Evolutionary conservation across 1,139 yeast genomes (phyloP).

Genomic region (Debaryomyces coudertii): DNA sequence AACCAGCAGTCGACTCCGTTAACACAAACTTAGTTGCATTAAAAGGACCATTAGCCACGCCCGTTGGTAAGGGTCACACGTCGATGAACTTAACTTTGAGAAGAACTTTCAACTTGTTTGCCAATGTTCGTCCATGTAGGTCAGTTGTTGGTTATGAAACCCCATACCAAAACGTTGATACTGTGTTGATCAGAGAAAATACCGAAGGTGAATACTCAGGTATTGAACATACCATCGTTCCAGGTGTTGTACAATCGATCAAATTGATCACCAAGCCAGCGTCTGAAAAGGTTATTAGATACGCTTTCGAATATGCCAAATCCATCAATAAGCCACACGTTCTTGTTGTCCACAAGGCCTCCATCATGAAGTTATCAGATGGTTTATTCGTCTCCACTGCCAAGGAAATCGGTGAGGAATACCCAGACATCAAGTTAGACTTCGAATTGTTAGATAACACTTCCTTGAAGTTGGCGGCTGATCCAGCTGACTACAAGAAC

Average conservation of each 20-base stretch:
- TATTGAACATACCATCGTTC: constrained; percentile 96
- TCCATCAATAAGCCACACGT: constrained; percentile 88
- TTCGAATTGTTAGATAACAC: constrained; percentile 95
- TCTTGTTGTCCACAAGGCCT: constrained; percentile 95
- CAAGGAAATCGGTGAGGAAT: constrained; percentile 83
- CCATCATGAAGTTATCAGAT: constrained; percentile 97
- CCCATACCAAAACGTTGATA: constrained; percentile 91
- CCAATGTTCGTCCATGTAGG: constrained; percentile 97
- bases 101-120: constrained; percentile 94
- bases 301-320: constrained; percentile 95
- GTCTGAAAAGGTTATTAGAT: constrained; percentile 93
- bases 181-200: constrained; percentile 96
- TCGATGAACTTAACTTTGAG: constrained; percentile 96
- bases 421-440: constrained; percentile 83
- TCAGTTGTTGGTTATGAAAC: constrained; percentile 92
- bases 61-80: constrained; percentile 98
- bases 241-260: constrained; percentile 98
- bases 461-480: constrained; percentile 84
- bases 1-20: constrained; percentile 88
- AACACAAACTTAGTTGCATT: constrained; percentile 91
- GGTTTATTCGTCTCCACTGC: constrained; percentile 95
- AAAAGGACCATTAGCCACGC: constrained; percentile 98
- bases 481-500: constrained; percentile 77
- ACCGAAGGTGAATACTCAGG: constrained; percentile 99
- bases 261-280: constrained; percentile 96